A percentile compares a stretch with the other conserved stretches of the same genome.
phyloP scores from a whole-genome alignment of 306 rosid genomes.

The Castanopsis chinensis region DNA sequence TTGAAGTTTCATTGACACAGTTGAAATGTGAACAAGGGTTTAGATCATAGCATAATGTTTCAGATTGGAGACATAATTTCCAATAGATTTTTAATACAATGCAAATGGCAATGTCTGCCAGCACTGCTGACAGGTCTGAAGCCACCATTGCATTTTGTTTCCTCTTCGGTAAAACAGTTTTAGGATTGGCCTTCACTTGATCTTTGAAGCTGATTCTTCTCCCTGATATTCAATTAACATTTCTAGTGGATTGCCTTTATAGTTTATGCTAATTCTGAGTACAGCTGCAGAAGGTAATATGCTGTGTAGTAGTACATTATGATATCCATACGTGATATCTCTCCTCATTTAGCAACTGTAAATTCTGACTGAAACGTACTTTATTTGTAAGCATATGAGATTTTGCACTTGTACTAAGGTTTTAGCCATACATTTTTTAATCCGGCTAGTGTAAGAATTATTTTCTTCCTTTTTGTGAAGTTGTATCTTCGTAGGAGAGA shows the following conservation, averaged over 20 bases:
- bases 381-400: constrained; percentile 64
- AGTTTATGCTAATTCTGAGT: constrained; percentile 63
- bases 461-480: constrained; percentile 6
- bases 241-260: constrained; percentile 76
- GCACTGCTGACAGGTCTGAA: neutral
- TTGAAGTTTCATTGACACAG: neutral
- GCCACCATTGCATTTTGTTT: neutral
- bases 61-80: neutral
- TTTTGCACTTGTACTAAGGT: constrained; percentile 64
- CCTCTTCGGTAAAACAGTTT: neutral
- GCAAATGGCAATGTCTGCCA: neutral
- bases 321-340: neutral
- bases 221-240: constrained; percentile 60
- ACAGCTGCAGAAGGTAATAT: constrained; percentile 42
- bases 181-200: constrained; percentile 10
- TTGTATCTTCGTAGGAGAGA: neutral
- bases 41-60: neutral
- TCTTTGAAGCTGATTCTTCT: constrained; percentile 16
- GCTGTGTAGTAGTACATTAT: neutral
- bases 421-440: constrained; percentile 83
- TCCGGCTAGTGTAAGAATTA: constrained; percentile 68
- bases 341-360: neutral
- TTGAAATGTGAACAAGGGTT: neutral
- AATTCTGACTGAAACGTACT: constrained; percentile 18
- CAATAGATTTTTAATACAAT: neutral